These are phyloP conservation scores for Scheffersomyces stambukii DNA, from an alignment of 1,139 yeast species.

Conservation along the genomic window DNA sequence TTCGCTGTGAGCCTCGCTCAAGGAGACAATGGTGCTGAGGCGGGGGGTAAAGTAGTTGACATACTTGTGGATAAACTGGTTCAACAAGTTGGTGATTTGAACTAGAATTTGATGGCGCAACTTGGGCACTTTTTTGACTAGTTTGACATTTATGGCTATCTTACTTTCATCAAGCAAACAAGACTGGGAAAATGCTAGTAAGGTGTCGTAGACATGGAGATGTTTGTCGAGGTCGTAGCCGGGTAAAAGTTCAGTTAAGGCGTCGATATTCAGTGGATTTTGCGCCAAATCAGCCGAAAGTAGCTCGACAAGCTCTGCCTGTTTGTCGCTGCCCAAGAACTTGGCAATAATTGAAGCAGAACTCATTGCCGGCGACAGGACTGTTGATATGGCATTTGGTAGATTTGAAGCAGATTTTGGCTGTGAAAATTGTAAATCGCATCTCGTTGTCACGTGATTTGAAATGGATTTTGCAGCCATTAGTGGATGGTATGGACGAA, in stretches of 20 bases:
- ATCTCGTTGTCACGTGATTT: too few relatives aligned
- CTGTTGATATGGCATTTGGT: background rate
- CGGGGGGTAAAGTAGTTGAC: conserved; percentile 6
- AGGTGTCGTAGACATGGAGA: conserved; percentile 16
- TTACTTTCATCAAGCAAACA: conserved; percentile 7
- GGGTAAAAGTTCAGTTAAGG: conserved; percentile 33
- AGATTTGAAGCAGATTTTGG: too few relatives aligned
- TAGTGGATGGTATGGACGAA: too few relatives aligned
- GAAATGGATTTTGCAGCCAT: too few relatives aligned
- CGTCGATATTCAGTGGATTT: conserved; percentile 16
- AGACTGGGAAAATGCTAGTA: conserved; percentile 17
- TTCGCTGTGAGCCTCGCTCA: conserved; percentile 1
- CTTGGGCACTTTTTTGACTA: conserved; percentile 16
- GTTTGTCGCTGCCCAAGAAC: conserved; percentile 24
- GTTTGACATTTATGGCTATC: conserved; percentile 12
- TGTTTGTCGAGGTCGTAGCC: conserved; percentile 20
- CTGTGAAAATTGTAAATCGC: too few relatives aligned
- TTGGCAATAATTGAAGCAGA: conserved; percentile 25
- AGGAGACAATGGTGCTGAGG: conserved; percentile 3
- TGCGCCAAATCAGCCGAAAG: conserved; percentile 16
- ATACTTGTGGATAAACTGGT: conserved; percentile 6
- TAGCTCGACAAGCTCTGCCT: conserved; percentile 20
- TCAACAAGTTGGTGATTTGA: conserved; percentile 9
- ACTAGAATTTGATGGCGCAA: conserved; percentile 16
- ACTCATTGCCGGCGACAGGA: conserved; percentile 4